Evolutionary conservation across 2,329 filamentous ascomycete genomes (phyloP).

Genomic region (Aspergillus spinulosporus): DNA sequence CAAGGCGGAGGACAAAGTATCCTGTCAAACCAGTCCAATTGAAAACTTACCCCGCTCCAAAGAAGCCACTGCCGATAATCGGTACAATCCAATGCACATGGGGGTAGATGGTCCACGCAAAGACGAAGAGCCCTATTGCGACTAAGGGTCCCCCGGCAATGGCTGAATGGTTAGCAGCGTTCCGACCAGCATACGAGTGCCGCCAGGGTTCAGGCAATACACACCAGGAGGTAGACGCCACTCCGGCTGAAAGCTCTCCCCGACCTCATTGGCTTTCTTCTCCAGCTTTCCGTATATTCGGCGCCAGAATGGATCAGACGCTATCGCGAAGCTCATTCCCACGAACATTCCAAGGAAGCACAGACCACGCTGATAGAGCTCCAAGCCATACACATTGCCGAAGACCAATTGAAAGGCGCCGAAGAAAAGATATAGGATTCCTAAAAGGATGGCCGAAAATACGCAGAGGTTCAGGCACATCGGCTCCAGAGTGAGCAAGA

Average conservation of each 20-base stretch:
- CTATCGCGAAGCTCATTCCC: slow-evolving; percentile 48
- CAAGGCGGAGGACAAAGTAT: background rate
- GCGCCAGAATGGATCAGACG: slow-evolving; percentile 50
- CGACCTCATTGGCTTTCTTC: slow-evolving; percentile 34
- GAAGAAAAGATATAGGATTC: slow-evolving; percentile 87
- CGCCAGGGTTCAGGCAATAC: slow-evolving; percentile 28
- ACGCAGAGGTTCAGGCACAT: slow-evolving; percentile 83
- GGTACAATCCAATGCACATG: slow-evolving; percentile 73
- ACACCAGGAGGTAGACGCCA: slow-evolving; percentile 71
- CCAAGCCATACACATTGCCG: slow-evolving; percentile 69
- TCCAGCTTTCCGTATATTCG: slow-evolving; percentile 46
- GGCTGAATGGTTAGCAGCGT: slow-evolving; percentile 34
- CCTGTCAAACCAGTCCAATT: slow-evolving; percentile 15
- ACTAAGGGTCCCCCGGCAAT: slow-evolving; percentile 75
- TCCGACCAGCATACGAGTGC: background rate
- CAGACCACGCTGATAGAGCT: slow-evolving; percentile 75
- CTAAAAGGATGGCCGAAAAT: slow-evolving; percentile 80
- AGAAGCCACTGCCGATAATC: slow-evolving; percentile 70
- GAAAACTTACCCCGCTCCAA: slow-evolving; percentile 67
- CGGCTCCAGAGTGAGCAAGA: slow-evolving; percentile 76
- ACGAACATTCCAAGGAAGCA: slow-evolving; percentile 64
- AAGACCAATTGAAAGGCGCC: slow-evolving; percentile 85
- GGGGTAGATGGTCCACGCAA: slow-evolving; percentile 79
- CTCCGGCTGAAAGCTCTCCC: slow-evolving; percentile 71
- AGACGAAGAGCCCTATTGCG: slow-evolving; percentile 80